Evolutionary conservation across 139 green algal genomes (phyloP), one percentile per base, ranked within the genome.

Genomic region (Chlorella sp.): DNA sequence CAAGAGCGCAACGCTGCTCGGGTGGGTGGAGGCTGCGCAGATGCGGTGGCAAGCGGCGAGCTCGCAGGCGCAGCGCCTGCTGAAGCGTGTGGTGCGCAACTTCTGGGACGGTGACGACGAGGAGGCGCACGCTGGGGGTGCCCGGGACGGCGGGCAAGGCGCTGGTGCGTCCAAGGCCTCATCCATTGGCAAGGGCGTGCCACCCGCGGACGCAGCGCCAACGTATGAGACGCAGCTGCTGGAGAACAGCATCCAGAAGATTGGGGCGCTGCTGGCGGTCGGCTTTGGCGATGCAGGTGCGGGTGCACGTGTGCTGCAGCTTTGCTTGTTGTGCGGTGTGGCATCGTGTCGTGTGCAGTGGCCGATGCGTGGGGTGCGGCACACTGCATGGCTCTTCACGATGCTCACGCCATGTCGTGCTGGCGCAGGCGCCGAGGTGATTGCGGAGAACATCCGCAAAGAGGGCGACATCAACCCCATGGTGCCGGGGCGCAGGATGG

Each of bases 401-500:
- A n/a, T n/a, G n/a, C n/a, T n/a, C n/a, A n/a, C n/a, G 22, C 55
- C 4, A 17, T 35, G n/a, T n/a, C n/a, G n/a, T n/a, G n/a, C n/a
- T n/a, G n/a, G n/a, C n/a, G 35, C 66, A 72, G 81, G 87, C 30
- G 85, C 81, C 29, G 83, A 95, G 83, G 87, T 98, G 24, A 96
- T 98, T 71, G 92, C 89, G 1, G 91, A 97, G 76, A 98, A 98
- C 85, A 97, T 98, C 31, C 85, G 86, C 29, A 89, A 83, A 50
- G 90, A 89, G 30, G 93, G 93, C 20, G 93, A 94, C 82, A 83
- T 98, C 49, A 94, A 97, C 78, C 91, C 94, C 33, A 96, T 98
- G 91, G 86, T 97, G 49, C 92, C 93, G 22, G 94, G 94, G 1
- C 49, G 60, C 31, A 78, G 74, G 59, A 80, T 35, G 65, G 73